Evolutionary conservation across 202 grass and related monocot genomes (phyloP), one percentile per base, ranked within the genome.

Genomic region (Carex sylvatica): DNA sequence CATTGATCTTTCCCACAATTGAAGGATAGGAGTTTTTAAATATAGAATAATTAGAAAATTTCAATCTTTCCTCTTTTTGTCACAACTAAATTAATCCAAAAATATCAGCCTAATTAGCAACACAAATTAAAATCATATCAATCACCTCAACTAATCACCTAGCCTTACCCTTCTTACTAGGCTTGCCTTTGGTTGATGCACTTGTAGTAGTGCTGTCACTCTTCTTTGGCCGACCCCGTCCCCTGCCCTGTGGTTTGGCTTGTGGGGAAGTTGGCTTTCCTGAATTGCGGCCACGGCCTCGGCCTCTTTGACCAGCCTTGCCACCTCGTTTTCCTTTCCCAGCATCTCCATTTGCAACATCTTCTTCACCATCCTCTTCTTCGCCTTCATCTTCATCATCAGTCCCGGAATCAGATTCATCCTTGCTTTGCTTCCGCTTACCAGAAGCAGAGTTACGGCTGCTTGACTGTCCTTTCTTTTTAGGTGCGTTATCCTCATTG

Each of bases 201-300:
- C 46, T 38, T 3, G 7, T 53, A 22, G 52, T 77, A 53, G 52
- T 77, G 74, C 74, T 77, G 16, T 82, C 80, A 49, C 79, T 81
- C 63, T 82, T 82, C 80, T 30, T 69, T 67, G 80, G 80, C 15
- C 80, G 80, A 8, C 80, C 80, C 33, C 80, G 61, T 65, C 80
- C 80, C 65, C 80, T 82, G 24, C 33, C 80, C 23, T 47, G 22
- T 67, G 80, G 46, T 70, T 82, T 82, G 22, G 15, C 64, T 69
- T 10, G 14, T 73, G 70, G 49, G 44, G 56, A 22, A 33, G 80
- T 65, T 15, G 24, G 69, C 64, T 82, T 82, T 14, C 36, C 63
- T 69, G 26, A 77, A 58, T 16, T 77, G 74, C 51, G 52, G 4
- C 52, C 52, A 77, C 28, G 52, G 2, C 74, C 73, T 33, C 73